Conservation (phyloP, 2,329 filamentous ascomycete species). For the Laburnicola sp. region DNA sequence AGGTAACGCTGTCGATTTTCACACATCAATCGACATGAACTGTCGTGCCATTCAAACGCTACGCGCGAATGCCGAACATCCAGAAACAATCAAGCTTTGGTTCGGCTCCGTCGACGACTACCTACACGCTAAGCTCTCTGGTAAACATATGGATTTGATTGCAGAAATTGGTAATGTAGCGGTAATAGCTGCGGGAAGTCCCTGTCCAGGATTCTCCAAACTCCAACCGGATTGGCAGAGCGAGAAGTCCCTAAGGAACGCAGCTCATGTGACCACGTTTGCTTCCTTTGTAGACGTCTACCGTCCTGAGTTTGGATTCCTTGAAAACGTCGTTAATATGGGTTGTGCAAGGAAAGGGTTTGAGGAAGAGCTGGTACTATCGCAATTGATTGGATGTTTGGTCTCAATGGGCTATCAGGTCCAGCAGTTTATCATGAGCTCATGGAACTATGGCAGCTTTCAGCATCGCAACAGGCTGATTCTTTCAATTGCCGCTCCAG, state of each 20-base stretch:
- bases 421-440: slow-evolving; percentile 67
- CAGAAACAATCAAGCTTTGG: slow-evolving; percentile 57
- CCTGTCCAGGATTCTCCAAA: slow-evolving; percentile 74
- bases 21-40: slow-evolving; percentile 70
- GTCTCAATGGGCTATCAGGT: slow-evolving; percentile 79
- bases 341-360: slow-evolving; percentile 52
- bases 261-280: slow-evolving; percentile 76
- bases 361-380: slow-evolving; percentile 66
- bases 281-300: slow-evolving; percentile 75
- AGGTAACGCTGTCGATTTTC: slow-evolving; percentile 65
- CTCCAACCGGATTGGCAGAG: slow-evolving; percentile 64
- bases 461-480: slow-evolving; percentile 72
- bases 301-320: slow-evolving; percentile 70
- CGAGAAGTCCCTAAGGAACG: slow-evolving; percentile 64
- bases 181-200: slow-evolving; percentile 72
- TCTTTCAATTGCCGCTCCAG: slow-evolving; percentile 70
- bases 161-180: slow-evolving; percentile 66
- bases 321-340: slow-evolving; percentile 77
- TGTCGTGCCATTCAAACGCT: slow-evolving; percentile 70
- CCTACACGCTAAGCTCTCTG: slow-evolving; percentile 59
- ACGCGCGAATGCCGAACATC: slow-evolving; percentile 63
- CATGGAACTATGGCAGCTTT: slow-evolving; percentile 68
- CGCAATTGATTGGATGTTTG: slow-evolving; percentile 71
- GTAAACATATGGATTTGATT: slow-evolving; percentile 47
- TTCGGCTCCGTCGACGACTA: slow-evolving; percentile 74